phyloP scores from a whole-genome alignment of 352 stramenopile species.

The Globisporangium cederbergense region DNA sequence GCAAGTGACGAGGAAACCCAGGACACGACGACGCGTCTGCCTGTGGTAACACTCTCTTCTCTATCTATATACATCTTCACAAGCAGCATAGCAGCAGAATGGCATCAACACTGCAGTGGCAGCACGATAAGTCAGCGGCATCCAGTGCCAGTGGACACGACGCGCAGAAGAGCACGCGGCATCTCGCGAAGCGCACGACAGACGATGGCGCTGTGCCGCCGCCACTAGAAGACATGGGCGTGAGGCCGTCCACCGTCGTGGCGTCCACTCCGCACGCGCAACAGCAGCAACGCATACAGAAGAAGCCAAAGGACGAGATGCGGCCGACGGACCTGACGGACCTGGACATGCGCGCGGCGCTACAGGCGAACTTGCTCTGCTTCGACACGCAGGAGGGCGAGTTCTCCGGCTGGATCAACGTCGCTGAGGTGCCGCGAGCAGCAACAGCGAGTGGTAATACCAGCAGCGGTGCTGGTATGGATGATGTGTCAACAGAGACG shows the following conservation, averaged over 20 bases:
- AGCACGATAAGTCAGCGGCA: background rate
- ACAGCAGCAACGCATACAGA: background rate
- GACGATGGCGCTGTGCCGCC: too few species aligned
- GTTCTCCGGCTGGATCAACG: constrained; percentile 42
- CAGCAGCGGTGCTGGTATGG: too few species aligned
- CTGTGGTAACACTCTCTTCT: background rate
- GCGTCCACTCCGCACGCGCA: background rate
- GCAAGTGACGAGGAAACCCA: background rate
- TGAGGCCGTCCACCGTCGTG: background rate
- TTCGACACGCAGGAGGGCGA: constrained; percentile 20
- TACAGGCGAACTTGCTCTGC: constrained; percentile 18
- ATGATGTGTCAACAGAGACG: background rate
- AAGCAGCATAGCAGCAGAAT: background rate
- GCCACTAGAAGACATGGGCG: too few species aligned
- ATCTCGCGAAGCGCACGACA: background rate
- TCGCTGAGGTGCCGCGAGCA: constrained; percentile 14
- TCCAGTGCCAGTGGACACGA: background rate
- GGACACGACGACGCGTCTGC: background rate
- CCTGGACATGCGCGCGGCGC: constrained; percentile 25
- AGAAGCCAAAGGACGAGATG: constrained; percentile 13
- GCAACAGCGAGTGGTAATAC: background rate
- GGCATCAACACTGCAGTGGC: background rate
- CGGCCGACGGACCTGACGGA: constrained; percentile 27
- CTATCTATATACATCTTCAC: too few species aligned
- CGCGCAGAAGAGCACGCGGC: background rate